Evolutionary conservation across 768 basidiomycete species (phyloP).

Genomic region (Boletus coccyginus): DNA sequence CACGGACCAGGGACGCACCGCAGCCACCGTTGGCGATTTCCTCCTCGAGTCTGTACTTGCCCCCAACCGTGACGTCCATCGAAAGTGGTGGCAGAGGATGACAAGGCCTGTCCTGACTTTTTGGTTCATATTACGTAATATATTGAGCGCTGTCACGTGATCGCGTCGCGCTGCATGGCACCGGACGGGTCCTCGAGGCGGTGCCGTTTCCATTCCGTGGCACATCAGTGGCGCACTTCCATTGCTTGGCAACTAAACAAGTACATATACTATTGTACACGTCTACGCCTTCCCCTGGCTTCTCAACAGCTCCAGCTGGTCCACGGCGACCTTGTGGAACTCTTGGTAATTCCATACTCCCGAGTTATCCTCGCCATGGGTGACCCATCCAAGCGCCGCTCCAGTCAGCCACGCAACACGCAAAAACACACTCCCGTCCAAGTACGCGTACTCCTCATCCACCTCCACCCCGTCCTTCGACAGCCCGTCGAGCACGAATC

Average conservation of each 20-base stretch:
- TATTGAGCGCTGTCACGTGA: slow-evolving; percentile 21
- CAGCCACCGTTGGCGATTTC: slow-evolving; percentile 82
- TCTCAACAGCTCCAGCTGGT: slow-evolving; percentile 22
- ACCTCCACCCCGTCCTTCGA: slow-evolving; percentile 28
- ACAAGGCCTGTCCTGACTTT: slow-evolving; percentile 7
- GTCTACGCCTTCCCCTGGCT: slow-evolving; percentile 16
- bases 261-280: no score
- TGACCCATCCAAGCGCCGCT: slow-evolving; percentile 40
- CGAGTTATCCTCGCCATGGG: slow-evolving; percentile 35
- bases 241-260: background rate
- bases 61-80: slow-evolving; percentile 55
- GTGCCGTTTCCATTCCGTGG: no score
- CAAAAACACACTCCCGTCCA: slow-evolving; percentile 66
- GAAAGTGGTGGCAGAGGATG: slow-evolving; percentile 13
- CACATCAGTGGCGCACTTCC: background rate
- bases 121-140: slow-evolving; percentile 27
- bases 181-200: background rate
- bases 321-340: slow-evolving; percentile 25
- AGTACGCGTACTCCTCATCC: slow-evolving; percentile 43
- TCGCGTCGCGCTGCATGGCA: slow-evolving; percentile 23
- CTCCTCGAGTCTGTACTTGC: slow-evolving; percentile 75
- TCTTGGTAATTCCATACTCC: slow-evolving; percentile 29
- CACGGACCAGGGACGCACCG: slow-evolving; percentile 59
- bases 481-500: slow-evolving; percentile 30
- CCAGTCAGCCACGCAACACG: slow-evolving; percentile 53